Percentiles rank a stretch among this genome's conserved stretches.
Conservation (phyloP, 306 rosid species). For the Gastrolobium bilobum region DNA sequence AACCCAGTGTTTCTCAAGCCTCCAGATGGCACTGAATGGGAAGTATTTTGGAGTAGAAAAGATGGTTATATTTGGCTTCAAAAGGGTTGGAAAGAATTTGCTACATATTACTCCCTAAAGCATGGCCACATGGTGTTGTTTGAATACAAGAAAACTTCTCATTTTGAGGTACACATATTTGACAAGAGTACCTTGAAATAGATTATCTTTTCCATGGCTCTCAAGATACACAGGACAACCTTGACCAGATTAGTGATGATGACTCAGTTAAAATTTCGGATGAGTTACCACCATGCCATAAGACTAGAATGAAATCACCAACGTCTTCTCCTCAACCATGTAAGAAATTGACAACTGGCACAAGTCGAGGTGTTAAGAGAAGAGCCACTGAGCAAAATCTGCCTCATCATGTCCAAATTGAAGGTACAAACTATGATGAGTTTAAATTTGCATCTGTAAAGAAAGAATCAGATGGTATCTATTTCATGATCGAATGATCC, state of each 20-base stretch:
- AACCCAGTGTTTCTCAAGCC: neutral
- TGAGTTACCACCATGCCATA: slow-evolving; percentile 30
- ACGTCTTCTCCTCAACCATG: slow-evolving; percentile 1
- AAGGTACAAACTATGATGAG: neutral
- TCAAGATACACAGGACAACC: neutral
- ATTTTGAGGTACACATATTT: slow-evolving; percentile 30
- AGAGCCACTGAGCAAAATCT: neutral
- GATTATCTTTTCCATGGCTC: slow-evolving; percentile 11
- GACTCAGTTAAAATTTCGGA: slow-evolving; percentile 9
- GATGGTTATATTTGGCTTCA: neutral
- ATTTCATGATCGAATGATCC: neutral
- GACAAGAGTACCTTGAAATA: slow-evolving; percentile 39
- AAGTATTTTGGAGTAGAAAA: neutral
- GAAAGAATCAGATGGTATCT: slow-evolving; percentile 9
- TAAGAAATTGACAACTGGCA: slow-evolving; percentile 31
- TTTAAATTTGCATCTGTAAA: neutral
- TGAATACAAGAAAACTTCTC: slow-evolving; percentile 6
- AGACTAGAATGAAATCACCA: slow-evolving; percentile 28
- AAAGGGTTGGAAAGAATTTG: slow-evolving; percentile 1
- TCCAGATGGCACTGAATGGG: neutral
- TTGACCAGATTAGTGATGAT: neutral
- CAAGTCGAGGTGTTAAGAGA: neutral
- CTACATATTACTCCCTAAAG: neutral
- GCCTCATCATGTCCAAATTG: neutral
- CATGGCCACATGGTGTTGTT: slow-evolving; percentile 10